A percentile compares a stretch with the other conserved stretches of the same genome.
Evolutionary conservation across 352 stramenopile species (phyloP).

Genomic region (Phytophthora constricta): DNA sequence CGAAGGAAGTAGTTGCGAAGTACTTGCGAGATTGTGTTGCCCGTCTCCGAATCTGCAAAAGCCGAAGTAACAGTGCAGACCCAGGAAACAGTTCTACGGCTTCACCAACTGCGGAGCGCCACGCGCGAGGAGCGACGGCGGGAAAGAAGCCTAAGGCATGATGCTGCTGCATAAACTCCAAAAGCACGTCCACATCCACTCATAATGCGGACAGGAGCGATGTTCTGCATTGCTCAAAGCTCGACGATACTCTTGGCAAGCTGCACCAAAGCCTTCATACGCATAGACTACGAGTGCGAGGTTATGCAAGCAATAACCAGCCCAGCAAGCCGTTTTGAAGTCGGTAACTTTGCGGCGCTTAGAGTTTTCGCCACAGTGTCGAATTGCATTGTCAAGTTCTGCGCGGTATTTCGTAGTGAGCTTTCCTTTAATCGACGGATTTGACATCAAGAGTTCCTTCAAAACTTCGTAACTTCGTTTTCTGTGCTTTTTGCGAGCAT

Average conservation of each 20-base stretch:
- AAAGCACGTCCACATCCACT: constrained; percentile 48
- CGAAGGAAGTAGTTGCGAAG: constrained; percentile 67
- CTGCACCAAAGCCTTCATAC: constrained; percentile 55
- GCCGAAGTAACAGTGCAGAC: constrained; percentile 62
- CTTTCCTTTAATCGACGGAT: constrained; percentile 20
- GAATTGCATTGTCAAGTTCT: constrained; percentile 48
- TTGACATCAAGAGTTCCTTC: constrained; percentile 24
- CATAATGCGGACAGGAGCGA: constrained; percentile 26
- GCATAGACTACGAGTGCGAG: constrained; percentile 64
- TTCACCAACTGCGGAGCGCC: constrained; percentile 47
- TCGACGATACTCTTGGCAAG: constrained; percentile 51
- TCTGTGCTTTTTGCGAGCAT: constrained; percentile 43
- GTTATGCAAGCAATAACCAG: constrained; percentile 69
- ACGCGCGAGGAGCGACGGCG: constrained; percentile 55
- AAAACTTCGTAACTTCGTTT: constrained; percentile 22
- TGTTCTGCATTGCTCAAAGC: constrained; percentile 22
- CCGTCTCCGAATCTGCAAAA: constrained; percentile 81
- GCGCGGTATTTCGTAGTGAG: constrained; percentile 51
- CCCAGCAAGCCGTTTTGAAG: constrained; percentile 28
- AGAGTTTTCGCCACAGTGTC: constrained; percentile 27
- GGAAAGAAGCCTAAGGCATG: constrained; percentile 39
- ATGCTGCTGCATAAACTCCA: constrained; percentile 74
- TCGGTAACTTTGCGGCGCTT: not conserved
- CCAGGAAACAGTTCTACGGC: constrained; percentile 49
- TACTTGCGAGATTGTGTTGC: constrained; percentile 75